A percentile compares a stretch with the other conserved stretches of the same genome.
These are phyloP conservation scores for Helicostylum pulchrum DNA, from an alignment of 192 early-diverging fungal genomes.

Conservation along the genomic window DNA sequence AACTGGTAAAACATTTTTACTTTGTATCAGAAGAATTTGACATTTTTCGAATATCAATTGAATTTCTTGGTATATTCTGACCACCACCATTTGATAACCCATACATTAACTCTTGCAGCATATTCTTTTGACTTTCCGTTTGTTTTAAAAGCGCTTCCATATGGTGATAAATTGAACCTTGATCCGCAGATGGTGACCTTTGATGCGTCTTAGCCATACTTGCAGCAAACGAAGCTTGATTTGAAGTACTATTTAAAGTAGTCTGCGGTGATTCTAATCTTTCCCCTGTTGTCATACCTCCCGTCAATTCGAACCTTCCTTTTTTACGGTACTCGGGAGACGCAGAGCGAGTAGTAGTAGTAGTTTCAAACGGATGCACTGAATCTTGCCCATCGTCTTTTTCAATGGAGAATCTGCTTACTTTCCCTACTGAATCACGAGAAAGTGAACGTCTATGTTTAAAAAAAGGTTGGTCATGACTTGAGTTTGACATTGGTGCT, in stretches of 20 bases:
- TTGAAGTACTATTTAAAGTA: background rate
- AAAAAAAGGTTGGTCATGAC: background rate
- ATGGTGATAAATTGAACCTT: constrained; percentile 30
- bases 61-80: constrained; percentile 7
- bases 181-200: no score
- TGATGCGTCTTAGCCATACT: background rate
- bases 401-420: constrained; percentile 11
- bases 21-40: constrained; percentile 1
- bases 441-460: background rate
- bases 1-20: no score
- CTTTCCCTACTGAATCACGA: background rate
- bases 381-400: background rate
- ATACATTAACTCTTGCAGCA: constrained; percentile 35
- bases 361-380: constrained; percentile 1
- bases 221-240: background rate
- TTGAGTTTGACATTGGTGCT: no score
- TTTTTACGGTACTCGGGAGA: constrained; percentile 30
- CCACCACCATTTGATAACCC: background rate
- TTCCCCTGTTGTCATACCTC: background rate
- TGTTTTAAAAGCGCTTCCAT: constrained; percentile 45
- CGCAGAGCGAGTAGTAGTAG: background rate
- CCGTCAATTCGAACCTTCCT: constrained; percentile 34
- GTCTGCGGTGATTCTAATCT: background rate
- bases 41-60: constrained; percentile 5
- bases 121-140: constrained; percentile 42